Percentiles rank a stretch among this genome's conserved stretches.
These are phyloP conservation scores for Cryptococcus sp. DNA, from an alignment of 1,284 basidiomycete genomes.

Conservation along the genomic window DNA sequence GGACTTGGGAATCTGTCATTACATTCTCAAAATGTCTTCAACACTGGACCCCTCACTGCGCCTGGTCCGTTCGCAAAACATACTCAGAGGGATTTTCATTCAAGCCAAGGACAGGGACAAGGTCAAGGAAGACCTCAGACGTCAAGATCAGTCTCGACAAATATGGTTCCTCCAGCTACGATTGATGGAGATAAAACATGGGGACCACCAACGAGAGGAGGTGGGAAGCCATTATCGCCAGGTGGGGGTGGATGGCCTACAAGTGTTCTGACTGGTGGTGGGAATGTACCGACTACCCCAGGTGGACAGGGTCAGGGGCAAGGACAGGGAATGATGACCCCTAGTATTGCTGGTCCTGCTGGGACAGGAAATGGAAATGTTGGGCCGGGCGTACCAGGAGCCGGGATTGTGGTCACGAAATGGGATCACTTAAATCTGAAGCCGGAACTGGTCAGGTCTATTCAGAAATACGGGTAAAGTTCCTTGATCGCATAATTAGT, in stretches of 20 bases:
- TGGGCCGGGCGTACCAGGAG: constrained; percentile 58
- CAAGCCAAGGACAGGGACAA: not conserved
- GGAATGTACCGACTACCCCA: not conserved
- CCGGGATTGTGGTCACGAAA: constrained; percentile 82
- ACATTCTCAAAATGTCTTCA: not conserved
- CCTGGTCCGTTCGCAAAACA: not conserved
- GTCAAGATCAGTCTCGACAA: not conserved
- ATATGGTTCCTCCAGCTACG: not conserved
- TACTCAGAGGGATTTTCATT: not conserved
- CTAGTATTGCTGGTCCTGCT: constrained; percentile 1
- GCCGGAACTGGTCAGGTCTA: constrained; percentile 78
- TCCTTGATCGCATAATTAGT: not conserved
- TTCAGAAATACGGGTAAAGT: constrained; percentile 87
- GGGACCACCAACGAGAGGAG: not conserved
- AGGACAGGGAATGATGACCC: constrained; percentile 4
- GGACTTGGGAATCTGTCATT: not conserved
- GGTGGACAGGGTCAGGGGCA: constrained; percentile 4
- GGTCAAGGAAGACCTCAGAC: not conserved
- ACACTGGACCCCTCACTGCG: not conserved
- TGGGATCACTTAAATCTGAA: constrained; percentile 91
- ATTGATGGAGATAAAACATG: not conserved
- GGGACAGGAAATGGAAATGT: constrained; percentile 5
- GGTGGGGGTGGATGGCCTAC: not conserved
- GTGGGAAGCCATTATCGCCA: not conserved
- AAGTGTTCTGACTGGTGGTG: too few relatives aligned